Base-by-base conservation (phyloP, 2,329 filamentous ascomycete genomes). In the Alternaria dauci region DNA sequence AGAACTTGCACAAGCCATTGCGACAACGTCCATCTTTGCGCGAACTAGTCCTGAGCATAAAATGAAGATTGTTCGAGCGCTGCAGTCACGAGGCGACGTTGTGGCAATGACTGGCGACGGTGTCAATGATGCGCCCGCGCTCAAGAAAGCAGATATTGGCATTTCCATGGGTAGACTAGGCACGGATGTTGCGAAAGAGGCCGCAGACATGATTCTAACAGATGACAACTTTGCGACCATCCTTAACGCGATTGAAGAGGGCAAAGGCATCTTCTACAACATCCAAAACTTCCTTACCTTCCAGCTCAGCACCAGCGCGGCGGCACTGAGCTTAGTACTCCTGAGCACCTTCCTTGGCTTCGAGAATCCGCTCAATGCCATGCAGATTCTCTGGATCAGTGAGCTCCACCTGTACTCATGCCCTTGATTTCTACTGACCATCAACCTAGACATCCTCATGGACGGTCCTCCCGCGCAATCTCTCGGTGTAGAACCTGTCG, bases 321-420 rank as follows among this genome's bases (percentile, higher is more conserved):
- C 96, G 55, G 93, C 95, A 62, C 83, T 99, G 68, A 93, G 91
- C 59, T 85, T 99, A 55, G 95, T 99, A 18, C 88, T 99, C 68
- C 80, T 99, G 72, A 97, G 94, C 83, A 97, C 93, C 30, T 91
- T 92, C 69, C 86, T 97, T 63, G 95, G 95, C 39, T 95, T 96
- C 82, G 94, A 93, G 80, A 97, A 95, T 76, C 96, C 95, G 46
- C 85, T 99, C 62, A 99, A 99, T 77, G 93, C 95, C 51, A 99
- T 99, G 95, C 95, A 99, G 82, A 99, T 99, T 82, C 86, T 99
- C 42, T 99, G 95, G 95, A 99, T 99, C 74, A 99, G 94, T 97
- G 83, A 82, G 93, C 87, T 18, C 46, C 32, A 14, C 34, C 42
- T 26, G 6, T 16, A 8, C 8, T 9, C 28, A 11, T 20, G n/a